These are phyloP conservation scores for Fusarium duplospermum DNA, from an alignment of 2,329 filamentous ascomycete genomes.

Conservation along the genomic window DNA sequence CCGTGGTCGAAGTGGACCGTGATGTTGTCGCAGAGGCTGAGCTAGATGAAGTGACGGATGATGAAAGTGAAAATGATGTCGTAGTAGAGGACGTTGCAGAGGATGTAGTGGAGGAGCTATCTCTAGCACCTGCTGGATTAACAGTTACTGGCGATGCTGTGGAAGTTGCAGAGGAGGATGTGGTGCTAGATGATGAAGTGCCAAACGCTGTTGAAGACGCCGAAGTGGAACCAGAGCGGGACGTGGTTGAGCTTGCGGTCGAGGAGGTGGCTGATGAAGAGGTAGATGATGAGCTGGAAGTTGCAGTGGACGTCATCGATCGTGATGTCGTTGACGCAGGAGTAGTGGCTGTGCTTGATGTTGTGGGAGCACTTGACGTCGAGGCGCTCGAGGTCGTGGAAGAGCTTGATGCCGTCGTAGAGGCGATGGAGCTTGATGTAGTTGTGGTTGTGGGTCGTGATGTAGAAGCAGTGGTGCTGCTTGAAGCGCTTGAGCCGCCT, in stretches of 20 bases:
- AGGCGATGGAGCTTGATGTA: background rate
- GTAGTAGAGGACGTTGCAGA: background rate
- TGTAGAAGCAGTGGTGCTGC: background rate
- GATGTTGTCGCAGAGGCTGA: constrained; percentile 41
- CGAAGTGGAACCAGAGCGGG: background rate
- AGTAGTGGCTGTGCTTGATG: background rate
- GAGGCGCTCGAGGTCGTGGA: background rate
- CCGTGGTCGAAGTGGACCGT: constrained; percentile 40
- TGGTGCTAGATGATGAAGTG: background rate
- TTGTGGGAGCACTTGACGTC: background rate
- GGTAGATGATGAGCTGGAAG: background rate
- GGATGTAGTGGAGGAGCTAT: background rate
- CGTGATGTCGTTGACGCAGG: background rate
- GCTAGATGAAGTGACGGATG: background rate
- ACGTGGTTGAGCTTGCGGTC: background rate
- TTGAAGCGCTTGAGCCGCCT: background rate
- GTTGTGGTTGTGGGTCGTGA: background rate
- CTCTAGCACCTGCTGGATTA: background rate
- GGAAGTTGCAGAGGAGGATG: background rate
- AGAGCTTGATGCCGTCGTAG: background rate
- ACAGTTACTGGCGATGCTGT: background rate
- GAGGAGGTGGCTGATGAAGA: background rate
- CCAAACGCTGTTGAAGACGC: background rate
- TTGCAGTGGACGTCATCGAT: background rate
- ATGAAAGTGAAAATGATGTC: background rate